phyloP scores from a whole-genome alignment of 129 eudicot species.

The Arctium minus region DNA sequence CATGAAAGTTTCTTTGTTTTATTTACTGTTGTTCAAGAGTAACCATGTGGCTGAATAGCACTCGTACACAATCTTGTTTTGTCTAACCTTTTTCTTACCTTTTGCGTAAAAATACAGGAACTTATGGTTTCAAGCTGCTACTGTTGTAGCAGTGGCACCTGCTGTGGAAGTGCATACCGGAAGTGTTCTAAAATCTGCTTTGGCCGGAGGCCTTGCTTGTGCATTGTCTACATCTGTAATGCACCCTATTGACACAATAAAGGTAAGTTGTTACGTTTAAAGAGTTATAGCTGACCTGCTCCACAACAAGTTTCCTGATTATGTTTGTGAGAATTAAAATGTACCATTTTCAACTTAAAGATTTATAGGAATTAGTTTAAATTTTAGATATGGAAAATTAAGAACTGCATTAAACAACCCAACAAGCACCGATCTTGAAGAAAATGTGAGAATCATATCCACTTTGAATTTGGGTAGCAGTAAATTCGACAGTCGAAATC shows the following conservation, averaged over 20 bases:
- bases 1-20: neutral
- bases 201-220: constrained; percentile 94
- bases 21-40: neutral
- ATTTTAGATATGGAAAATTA: neutral
- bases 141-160: constrained; percentile 93
- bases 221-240: constrained; percentile 81
- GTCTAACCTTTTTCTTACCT: neutral
- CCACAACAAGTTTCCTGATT: neutral
- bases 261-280: constrained; percentile 35
- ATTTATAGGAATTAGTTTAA: neutral
- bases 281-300: neutral
- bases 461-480: no score
- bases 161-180: constrained; percentile 83
- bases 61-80: neutral
- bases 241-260: constrained; percentile 93
- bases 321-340: neutral
- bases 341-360: neutral
- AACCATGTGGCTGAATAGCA: neutral
- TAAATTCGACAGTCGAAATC: no score
- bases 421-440: neutral
- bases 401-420: neutral
- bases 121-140: constrained; percentile 97
- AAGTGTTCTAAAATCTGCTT: constrained; percentile 82
- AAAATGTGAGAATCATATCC: no score
- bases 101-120: constrained; percentile 39